Evolutionary conservation across 2,329 filamentous ascomycete species (phyloP), one percentile per base, ranked within the genome.

Genomic region (Byssoonygena ceratinophila): DNA sequence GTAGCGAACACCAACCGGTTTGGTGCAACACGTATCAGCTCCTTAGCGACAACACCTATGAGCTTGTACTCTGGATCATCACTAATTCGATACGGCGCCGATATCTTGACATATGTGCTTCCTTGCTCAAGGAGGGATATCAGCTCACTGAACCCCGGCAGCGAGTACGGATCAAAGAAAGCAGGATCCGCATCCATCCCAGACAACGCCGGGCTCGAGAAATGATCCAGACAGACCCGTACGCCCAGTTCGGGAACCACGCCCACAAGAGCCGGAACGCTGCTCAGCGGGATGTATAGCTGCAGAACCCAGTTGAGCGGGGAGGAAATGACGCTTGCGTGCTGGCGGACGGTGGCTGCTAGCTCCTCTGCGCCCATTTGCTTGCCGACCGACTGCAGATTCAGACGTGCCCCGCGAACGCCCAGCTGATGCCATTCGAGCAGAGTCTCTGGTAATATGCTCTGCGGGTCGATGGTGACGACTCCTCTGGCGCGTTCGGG

Each of bases 181-280:
- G 55, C 46, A n/a, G 55, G 52, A 9, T 60, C 57, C 2, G 45
- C 44, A 48, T 56, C 54, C 4, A 55, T 34, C 18, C 56, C 27
- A 2, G 58, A 57, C 4, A 79, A 59, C 1, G 63, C 63, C 0
- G 77, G 77, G 9, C 72, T 69, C 5, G 77, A 80, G 55, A 82
- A 77, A 59, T 83, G 80, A 59, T 81, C 80, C 59, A 83, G 71
- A 56, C 76, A 80, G 34, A 81, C 63, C 43, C 72, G 74, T 16
- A 81, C 71, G 2, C 70, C 69, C 1, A 82, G 68, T 0, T 61
- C 59, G 0, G 76, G 71, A 1, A 79, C 65, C 31, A 80, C 68
- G 3, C 63, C 60, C 56, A 78, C 73, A 1, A 83, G 66, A 14
- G 71, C 58, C 4, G 71, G 64, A 2, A 81, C 66, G 58, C 72